Evolutionary conservation across 495 filamentous ascomycete genomes (phyloP).

Genomic region (Rusavskia elegans): DNA sequence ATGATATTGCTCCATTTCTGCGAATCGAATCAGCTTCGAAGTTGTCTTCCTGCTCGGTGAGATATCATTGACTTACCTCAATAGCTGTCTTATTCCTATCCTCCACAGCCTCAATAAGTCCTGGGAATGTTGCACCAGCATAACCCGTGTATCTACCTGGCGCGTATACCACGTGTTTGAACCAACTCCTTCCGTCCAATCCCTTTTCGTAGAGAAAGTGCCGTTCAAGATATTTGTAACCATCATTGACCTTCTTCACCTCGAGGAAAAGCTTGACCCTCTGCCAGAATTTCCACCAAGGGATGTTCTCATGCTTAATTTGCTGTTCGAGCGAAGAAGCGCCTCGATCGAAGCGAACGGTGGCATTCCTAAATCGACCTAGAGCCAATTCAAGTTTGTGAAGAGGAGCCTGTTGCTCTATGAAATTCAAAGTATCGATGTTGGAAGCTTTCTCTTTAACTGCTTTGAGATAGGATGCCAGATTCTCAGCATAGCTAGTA

Average conservation of each 20-base stretch:
- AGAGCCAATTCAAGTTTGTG: constrained; percentile 30
- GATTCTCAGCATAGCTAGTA: constrained; percentile 28
- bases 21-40: neutral
- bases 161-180: constrained; percentile 56
- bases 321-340: constrained; percentile 34
- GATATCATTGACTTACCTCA: constrained; percentile 3
- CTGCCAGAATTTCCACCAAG: constrained; percentile 42
- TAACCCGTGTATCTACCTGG: constrained; percentile 84
- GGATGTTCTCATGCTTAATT: constrained; percentile 23
- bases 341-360: constrained; percentile 31
- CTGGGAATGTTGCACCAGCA: constrained; percentile 54
- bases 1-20: constrained; percentile 10
- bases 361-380: constrained; percentile 26
- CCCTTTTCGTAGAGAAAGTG: constrained; percentile 42
- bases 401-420: constrained; percentile 16
- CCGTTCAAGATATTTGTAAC: constrained; percentile 46
- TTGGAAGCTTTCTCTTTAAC: constrained; percentile 19
- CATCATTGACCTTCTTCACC: constrained; percentile 37
- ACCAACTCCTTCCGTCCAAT: constrained; percentile 44
- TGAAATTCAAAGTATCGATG: neutral
- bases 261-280: constrained; percentile 43
- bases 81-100: constrained; percentile 24
- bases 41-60: neutral
- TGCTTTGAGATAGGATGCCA: constrained; percentile 34
- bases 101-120: constrained; percentile 44